These are phyloP conservation scores for Sphagnum fallax DNA, from an alignment of 228 moss, liverwort and hornwort genomes.

Conservation along the genomic window DNA sequence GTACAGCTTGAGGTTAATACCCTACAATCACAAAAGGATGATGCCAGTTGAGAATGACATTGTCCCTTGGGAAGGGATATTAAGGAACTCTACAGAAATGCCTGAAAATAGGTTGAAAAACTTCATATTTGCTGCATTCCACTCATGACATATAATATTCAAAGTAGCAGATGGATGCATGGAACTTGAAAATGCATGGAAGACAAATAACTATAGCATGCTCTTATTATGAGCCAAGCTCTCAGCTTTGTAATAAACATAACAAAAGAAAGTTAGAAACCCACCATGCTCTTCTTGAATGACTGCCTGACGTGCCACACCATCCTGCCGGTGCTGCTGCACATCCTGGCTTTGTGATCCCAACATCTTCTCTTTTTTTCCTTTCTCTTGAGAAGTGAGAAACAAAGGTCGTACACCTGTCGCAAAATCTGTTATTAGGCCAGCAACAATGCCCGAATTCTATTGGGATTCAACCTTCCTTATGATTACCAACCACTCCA, in stretches of 20 bases:
- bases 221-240: neutral
- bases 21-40: too few relatives aligned
- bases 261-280: slow-evolving; percentile 5
- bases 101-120: too few relatives aligned
- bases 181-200: neutral
- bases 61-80: neutral
- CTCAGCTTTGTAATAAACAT: neutral
- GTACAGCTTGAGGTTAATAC: too few relatives aligned
- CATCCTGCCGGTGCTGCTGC: slow-evolving; percentile 17
- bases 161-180: neutral
- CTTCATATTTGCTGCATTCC: neutral
- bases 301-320: slow-evolving; percentile 17
- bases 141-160: neutral
- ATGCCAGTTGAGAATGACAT: too few relatives aligned
- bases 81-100: neutral
- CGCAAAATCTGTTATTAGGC: too few relatives aligned
- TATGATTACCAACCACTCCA: too few relatives aligned
- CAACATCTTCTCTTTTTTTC: neutral
- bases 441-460: too few relatives aligned
- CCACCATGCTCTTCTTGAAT: slow-evolving; percentile 9
- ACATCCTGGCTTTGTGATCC: slow-evolving; percentile 2
- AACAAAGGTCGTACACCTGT: too few relatives aligned
- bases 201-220: neutral
- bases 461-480: too few relatives aligned
- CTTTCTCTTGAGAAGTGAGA: too few relatives aligned